phyloP scores from a whole-genome alignment of 2,329 filamentous ascomycete genomes.

The Exophiala sp. region DNA sequence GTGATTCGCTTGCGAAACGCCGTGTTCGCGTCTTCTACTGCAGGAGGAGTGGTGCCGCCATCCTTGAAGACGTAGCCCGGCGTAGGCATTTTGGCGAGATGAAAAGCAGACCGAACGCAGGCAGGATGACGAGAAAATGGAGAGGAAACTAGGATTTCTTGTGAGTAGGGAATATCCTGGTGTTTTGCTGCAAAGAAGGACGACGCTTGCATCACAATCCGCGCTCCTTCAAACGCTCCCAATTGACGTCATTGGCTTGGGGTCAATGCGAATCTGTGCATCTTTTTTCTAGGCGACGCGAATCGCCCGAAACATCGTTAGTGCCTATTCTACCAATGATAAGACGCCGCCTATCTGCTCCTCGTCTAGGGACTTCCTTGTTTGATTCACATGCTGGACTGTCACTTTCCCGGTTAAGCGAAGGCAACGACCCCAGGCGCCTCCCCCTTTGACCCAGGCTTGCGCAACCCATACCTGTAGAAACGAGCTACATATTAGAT shows the following conservation, averaged over 20 bases:
- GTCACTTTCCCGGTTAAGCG: neutral
- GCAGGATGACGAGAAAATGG: neutral
- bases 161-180: neutral
- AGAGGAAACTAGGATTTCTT: neutral
- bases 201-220: neutral
- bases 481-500: too few species aligned
- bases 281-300: too few species aligned
- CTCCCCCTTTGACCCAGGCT: too few species aligned
- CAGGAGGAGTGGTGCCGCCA: constrained; percentile 31
- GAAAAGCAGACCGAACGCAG: neutral
- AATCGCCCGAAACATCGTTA: neutral
- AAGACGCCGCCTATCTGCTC: neutral
- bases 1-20: constrained; percentile 24
- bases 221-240: neutral
- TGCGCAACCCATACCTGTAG: too few species aligned
- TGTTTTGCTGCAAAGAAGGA: neutral
- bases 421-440: too few species aligned
- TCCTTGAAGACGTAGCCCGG: constrained; percentile 35
- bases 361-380: neutral
- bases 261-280: too few species aligned
- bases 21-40: constrained; percentile 18
- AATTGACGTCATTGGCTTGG: neutral
- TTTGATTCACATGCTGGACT: constrained; percentile 1
- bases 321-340: neutral
- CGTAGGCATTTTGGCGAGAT: constrained; percentile 28